Conservation (phyloP, 768 basidiomycete species). For the Panellus pusillus region DNA sequence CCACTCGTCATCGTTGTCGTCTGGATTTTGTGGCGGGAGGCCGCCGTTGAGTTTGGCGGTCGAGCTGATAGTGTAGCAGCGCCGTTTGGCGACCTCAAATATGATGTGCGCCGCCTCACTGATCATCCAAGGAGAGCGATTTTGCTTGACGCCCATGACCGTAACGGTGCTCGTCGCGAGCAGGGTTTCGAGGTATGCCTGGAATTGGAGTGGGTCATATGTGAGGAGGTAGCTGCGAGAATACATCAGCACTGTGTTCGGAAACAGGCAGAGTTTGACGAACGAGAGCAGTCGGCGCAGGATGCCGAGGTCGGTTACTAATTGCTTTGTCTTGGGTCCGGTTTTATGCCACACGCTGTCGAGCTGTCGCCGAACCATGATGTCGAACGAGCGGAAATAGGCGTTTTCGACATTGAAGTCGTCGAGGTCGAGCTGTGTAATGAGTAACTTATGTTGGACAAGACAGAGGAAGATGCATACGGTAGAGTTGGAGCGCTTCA, state of each 20-base stretch:
- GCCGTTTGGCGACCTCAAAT: slow-evolving; percentile 72
- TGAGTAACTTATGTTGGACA: neutral
- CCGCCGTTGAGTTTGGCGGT: slow-evolving; percentile 25
- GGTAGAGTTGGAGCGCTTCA: slow-evolving; percentile 81
- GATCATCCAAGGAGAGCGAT: slow-evolving; percentile 87
- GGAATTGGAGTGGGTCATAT: slow-evolving; percentile 89
- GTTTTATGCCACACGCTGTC: slow-evolving; percentile 98
- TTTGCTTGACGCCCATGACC: slow-evolving; percentile 55
- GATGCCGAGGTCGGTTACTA: slow-evolving; percentile 85
- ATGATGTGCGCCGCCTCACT: slow-evolving; percentile 90
- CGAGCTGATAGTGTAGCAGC: slow-evolving; percentile 67
- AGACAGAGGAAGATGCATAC: slow-evolving; percentile 38
- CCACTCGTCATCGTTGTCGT: slow-evolving; percentile 76
- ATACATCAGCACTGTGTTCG: neutral
- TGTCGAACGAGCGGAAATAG: slow-evolving; percentile 91
- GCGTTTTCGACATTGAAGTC: slow-evolving; percentile 91
- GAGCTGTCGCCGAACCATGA: slow-evolving; percentile 82
- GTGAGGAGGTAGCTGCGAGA: slow-evolving; percentile 74
- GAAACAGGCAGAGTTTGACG: slow-evolving; percentile 25
- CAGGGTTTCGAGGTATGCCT: slow-evolving; percentile 88
- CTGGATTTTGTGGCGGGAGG: slow-evolving; percentile 37
- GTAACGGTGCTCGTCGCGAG: slow-evolving; percentile 55
- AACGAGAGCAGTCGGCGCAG: slow-evolving; percentile 81
- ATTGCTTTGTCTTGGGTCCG: slow-evolving; percentile 86
- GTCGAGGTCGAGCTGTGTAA: slow-evolving; percentile 83